phyloP scores from a whole-genome alignment of 345 rosid species.

The Corchorus olitorius region DNA sequence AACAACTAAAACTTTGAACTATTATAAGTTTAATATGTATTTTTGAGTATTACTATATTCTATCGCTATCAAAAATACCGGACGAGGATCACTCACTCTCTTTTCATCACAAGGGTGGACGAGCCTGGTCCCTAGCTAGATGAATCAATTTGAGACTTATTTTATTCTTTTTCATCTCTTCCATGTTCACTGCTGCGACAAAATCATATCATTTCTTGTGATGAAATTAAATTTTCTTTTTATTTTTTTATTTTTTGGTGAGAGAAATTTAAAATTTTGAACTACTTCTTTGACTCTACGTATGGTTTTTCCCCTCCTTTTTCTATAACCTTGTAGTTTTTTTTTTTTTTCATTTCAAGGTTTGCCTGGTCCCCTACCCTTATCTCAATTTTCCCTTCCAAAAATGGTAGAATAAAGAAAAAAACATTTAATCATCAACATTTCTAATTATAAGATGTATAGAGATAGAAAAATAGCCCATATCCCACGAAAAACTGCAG shows the following conservation, averaged over 20 bases:
- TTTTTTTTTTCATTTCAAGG: too few relatives aligned
- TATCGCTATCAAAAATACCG: background rate
- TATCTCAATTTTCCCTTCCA: too few relatives aligned
- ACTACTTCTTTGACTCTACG: background rate
- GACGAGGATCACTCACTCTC: background rate
- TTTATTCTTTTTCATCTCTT: background rate
- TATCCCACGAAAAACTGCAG: conserved; percentile 10
- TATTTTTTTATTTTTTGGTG: too few relatives aligned
- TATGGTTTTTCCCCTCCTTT: background rate
- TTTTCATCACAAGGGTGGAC: background rate
- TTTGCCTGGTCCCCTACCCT: background rate
- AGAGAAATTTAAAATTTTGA: background rate
- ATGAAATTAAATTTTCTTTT: background rate
- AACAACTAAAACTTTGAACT: too few relatives aligned
- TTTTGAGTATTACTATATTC: background rate
- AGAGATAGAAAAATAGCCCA: background rate
- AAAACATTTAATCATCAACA: too few relatives aligned
- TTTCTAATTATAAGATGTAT: background rate
- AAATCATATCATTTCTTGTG: background rate
- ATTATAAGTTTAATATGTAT: too few relatives aligned
- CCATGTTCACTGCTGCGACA: background rate
- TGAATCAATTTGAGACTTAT: background rate
- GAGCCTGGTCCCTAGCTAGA: background rate
- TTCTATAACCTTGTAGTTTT: background rate
- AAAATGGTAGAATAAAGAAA: too few relatives aligned